These are phyloP conservation scores for Jaapia argillacea DNA, from an alignment of 768 basidiomycete species.

Conservation along the genomic window DNA sequence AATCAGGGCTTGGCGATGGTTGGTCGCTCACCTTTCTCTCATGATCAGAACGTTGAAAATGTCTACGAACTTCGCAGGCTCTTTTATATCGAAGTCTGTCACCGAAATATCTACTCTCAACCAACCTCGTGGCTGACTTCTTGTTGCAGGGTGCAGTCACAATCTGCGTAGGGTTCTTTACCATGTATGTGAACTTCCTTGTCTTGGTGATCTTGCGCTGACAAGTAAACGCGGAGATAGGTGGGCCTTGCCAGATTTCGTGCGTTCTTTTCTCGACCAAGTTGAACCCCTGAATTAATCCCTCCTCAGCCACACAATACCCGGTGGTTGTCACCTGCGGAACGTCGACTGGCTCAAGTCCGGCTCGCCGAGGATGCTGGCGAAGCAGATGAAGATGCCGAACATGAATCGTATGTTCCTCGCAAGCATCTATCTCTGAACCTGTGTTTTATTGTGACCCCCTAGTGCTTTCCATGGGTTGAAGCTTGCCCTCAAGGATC, in stretches of 20 bases:
- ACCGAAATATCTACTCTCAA: neutral
- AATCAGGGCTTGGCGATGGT: conserved; percentile 66
- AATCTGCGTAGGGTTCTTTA: conserved; percentile 42
- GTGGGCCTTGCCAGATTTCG: conserved; percentile 50
- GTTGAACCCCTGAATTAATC: neutral
- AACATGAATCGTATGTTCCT: conserved; percentile 40
- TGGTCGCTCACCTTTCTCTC: conserved; percentile 5
- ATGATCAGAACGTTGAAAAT: neutral
- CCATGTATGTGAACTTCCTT: conserved; percentile 29
- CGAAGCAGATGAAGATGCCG: conserved; percentile 54
- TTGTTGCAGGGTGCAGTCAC: conserved; percentile 47
- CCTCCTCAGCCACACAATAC: conserved; percentile 46
- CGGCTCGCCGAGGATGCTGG: conserved; percentile 61
- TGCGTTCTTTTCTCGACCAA: conserved; percentile 19
- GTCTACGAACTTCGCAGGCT: conserved; percentile 29
- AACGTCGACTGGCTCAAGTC: conserved; percentile 51
- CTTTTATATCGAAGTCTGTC: conserved; percentile 57
- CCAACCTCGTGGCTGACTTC: neutral
- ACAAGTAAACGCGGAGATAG: conserved; percentile 19
- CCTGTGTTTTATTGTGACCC: neutral
- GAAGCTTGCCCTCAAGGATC: conserved; percentile 45
- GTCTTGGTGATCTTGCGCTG: neutral
- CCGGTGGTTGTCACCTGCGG: conserved; percentile 39
- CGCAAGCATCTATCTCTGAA: neutral
- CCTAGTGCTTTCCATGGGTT: conserved; percentile 40